phyloP scores from a whole-genome alignment of 306 rosid genomes.

The Hippophae rhamnoides region DNA sequence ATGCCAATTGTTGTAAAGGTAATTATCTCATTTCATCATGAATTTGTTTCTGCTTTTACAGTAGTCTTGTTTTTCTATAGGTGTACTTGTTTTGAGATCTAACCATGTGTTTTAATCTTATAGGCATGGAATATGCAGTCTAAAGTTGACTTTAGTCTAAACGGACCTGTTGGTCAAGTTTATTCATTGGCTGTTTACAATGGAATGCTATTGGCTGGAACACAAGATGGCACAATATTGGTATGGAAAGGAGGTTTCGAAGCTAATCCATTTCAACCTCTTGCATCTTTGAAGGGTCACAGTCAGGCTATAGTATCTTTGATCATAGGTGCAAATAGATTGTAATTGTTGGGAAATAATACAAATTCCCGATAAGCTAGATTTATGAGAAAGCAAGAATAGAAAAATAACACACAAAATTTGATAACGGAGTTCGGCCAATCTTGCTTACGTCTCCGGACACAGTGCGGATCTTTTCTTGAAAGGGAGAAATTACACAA shows the following conservation, averaged over 20 bases:
- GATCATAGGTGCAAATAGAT: constrained; percentile 19
- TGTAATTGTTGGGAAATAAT: no score
- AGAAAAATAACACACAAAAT: no score
- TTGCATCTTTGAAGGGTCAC: constrained; percentile 29
- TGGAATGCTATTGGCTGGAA: constrained; percentile 32
- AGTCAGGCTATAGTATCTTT: constrained; percentile 15
- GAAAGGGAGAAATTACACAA: no score
- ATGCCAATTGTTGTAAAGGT: constrained; percentile 32
- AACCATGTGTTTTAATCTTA: constrained; percentile 1
- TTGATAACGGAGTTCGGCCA: no score
- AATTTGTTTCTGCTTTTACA: background rate
- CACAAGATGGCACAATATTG: constrained; percentile 30
- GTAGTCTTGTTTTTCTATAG: no score
- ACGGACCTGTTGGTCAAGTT: constrained; percentile 34
- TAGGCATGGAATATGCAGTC: constrained; percentile 41
- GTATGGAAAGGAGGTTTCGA: constrained; percentile 29
- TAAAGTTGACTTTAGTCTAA: constrained; percentile 16
- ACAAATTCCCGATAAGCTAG: no score
- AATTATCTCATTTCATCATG: background rate
- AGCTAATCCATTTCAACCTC: constrained; percentile 18
- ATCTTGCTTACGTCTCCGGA: no score
- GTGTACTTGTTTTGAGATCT: no score
- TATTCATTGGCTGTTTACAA: constrained; percentile 27
- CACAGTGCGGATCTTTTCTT: no score
- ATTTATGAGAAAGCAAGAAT: no score